Conservation (phyloP, 164 flowering plant genomes). For the Liriodendron chinense region DNA sequence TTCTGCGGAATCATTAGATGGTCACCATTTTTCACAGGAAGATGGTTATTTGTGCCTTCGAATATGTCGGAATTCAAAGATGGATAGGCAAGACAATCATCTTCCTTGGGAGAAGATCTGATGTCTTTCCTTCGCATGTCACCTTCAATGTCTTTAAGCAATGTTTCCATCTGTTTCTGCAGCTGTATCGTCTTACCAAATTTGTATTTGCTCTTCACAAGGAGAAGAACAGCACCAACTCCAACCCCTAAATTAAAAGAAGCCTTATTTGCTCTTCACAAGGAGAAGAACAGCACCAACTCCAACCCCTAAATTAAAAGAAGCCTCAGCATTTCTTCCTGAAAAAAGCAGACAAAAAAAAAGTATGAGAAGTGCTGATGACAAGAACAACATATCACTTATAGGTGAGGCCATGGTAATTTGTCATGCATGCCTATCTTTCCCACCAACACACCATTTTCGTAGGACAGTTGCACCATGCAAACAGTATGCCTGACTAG, state of each 20-base stretch:
- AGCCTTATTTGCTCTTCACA: no score
- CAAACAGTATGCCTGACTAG: no score
- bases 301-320: no score
- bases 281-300: no score
- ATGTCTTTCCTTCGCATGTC: slow-evolving; percentile 27
- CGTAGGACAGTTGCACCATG: no score
- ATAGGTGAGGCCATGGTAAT: no score
- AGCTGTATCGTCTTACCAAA: slow-evolving; percentile 47
- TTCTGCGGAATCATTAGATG: slow-evolving; percentile 8
- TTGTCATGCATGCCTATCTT: no score
- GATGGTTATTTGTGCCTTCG: slow-evolving; percentile 10
- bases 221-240: slow-evolving; percentile 41
- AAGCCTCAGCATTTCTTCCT: slow-evolving; percentile 33
- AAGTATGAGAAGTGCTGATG: no score
- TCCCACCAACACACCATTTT: no score
- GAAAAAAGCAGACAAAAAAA: neutral
- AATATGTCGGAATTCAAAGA: slow-evolving; percentile 19
- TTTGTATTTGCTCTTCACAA: slow-evolving; percentile 50
- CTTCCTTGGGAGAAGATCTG: slow-evolving; percentile 7
- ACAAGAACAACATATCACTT: no score
- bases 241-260: slow-evolving; percentile 53
- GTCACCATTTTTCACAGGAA: slow-evolving; percentile 12
- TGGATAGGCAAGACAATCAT: slow-evolving; percentile 12
- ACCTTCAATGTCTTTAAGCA: slow-evolving; percentile 38
- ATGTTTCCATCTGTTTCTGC: slow-evolving; percentile 42